Base-by-base conservation (phyloP, 768 basidiomycete species). In the Lyophyllum shimeji region DNA sequence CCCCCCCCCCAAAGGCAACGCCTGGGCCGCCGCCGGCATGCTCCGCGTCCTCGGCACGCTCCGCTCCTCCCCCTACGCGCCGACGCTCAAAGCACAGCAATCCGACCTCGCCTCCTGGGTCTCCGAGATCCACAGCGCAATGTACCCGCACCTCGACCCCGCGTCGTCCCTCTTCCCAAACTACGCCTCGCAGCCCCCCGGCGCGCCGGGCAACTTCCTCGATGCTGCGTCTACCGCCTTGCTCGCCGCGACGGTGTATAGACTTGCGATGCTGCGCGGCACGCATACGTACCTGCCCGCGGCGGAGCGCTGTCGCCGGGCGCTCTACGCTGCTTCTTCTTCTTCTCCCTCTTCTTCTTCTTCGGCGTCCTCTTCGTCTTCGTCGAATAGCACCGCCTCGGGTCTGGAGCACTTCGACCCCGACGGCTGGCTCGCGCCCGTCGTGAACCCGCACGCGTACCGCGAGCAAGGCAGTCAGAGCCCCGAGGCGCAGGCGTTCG, bases 1-100 rank as follows among this genome's bases (percentile, higher is more conserved):
- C 29, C 29, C 29, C 29, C 4, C 29, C 29, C 4, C 29, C 29
- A 4, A 5, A 89, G 93, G 93, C 0, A 94, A 95, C 54, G 93
- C 76, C 2, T 96, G 94, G 94, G 94, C 89, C 0, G 90, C 91
- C 0, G 88, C 85, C 17, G 93, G 94, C 0, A 93, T 93, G 81
- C 74, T 91, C 9, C 85, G 93, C 6, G 93, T 95, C 2, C 75
- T 89, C 0, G 85, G 82, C 1, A 93, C 90, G 1, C 86, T 93
- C 55, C 75, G 81, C 60, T 72, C 81, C 29, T 89, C 89, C 0
- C 71, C 78, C 47, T 90, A 75, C 57, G 73, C 79, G 1, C 72
- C 72, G 27, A 65, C 69, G 7, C 68, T 91, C 56, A 65, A 75
- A 49, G 70, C 64, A 15, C 73, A 91, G 66, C 81, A 84, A 59